Evolutionary conservation across 2,329 filamentous ascomycete genomes (phyloP).

Genomic region (Talaromyces rugulosus): DNA sequence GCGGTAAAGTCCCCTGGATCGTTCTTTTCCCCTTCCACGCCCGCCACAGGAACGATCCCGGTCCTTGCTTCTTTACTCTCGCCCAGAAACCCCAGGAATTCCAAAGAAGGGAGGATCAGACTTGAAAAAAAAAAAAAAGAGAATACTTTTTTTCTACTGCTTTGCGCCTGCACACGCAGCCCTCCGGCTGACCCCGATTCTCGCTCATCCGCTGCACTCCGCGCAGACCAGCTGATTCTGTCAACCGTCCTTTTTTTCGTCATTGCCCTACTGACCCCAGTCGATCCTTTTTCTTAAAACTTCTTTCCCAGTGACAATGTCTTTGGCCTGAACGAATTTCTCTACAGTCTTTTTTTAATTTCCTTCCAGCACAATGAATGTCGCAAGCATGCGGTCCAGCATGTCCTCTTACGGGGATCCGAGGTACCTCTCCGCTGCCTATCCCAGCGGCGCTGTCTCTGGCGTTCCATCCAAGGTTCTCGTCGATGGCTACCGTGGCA

Average conservation of each 20-base stretch:
- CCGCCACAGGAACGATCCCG: not conserved
- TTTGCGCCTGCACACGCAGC: not conserved
- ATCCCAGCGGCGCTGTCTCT: slow-evolving; percentile 27
- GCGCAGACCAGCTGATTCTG: not conserved
- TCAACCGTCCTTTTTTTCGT: not conserved
- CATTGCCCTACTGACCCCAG: slow-evolving; percentile 12
- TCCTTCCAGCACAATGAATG: slow-evolving; percentile 24
- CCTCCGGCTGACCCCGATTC: not conserved
- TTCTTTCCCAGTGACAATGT: slow-evolving; percentile 4
- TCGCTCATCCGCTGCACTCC: not conserved
- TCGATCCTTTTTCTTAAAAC: slow-evolving; percentile 11
- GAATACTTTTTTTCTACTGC: not conserved
- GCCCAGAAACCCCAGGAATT: slow-evolving; percentile 4
- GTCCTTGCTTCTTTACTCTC: not conserved
- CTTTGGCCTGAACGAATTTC: slow-evolving; percentile 8
- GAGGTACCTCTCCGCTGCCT: slow-evolving; percentile 31
- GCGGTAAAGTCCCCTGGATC: slow-evolving; percentile 7
- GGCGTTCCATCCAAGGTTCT: slow-evolving; percentile 43
- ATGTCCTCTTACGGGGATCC: slow-evolving; percentile 40
- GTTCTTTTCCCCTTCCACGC: not conserved
- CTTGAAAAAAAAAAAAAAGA: not conserved
- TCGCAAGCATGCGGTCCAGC: slow-evolving; percentile 34
- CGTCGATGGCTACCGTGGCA: slow-evolving; percentile 58
- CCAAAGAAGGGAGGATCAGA: not conserved
- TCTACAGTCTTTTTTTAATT: not conserved